These are phyloP conservation scores for Pleurotus pulmonarius DNA, from an alignment of 768 basidiomycete species.

Conservation along the genomic window DNA sequence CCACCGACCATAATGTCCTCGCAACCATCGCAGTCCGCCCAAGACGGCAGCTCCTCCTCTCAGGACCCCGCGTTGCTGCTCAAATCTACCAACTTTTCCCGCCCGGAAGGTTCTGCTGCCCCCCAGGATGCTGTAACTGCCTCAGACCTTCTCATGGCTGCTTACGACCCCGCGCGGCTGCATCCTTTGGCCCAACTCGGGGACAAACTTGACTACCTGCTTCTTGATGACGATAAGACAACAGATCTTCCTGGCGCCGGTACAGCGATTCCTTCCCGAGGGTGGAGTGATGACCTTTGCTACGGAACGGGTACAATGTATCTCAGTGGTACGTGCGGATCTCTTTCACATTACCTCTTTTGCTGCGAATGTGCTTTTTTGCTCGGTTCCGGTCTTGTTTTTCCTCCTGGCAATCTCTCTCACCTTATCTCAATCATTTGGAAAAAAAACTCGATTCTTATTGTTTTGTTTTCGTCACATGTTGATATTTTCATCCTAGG, in stretches of 20 bases:
- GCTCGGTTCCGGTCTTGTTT: conserved; percentile 48
- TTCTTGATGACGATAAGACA: conserved; percentile 95
- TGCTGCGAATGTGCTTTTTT: conserved; percentile 20
- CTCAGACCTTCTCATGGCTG: conserved; percentile 79
- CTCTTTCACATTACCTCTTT: conserved; percentile 63
- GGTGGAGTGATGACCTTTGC: conserved; percentile 99
- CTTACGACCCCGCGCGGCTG: conserved; percentile 88
- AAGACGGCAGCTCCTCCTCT: conserved; percentile 35
- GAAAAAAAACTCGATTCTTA: conserved; percentile 42
- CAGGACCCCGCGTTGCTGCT: conserved; percentile 44
- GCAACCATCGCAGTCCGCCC: conserved; percentile 18
- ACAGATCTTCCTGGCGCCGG: conserved; percentile 84
- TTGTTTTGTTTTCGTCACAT: conserved; percentile 81
- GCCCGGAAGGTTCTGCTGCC: conserved; percentile 32
- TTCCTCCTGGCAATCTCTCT: conserved; percentile 42
- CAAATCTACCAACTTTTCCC: conserved; percentile 45
- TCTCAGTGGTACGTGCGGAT: conserved; percentile 80
- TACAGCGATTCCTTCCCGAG: conserved; percentile 90
- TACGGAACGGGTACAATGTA: conserved; percentile 99
- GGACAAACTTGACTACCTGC: conserved; percentile 92
- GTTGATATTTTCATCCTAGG: conserved; percentile 71
- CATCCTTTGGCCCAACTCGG: conserved; percentile 93
- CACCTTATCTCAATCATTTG: conserved; percentile 63
- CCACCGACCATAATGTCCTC: conserved; percentile 22
- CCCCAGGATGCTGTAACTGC: conserved; percentile 70